Percentiles rank a stretch among this genome's conserved stretches.
phyloP scores from a whole-genome alignment of 2,329 filamentous ascomycete species.

The Fusarium nisikadoi region DNA sequence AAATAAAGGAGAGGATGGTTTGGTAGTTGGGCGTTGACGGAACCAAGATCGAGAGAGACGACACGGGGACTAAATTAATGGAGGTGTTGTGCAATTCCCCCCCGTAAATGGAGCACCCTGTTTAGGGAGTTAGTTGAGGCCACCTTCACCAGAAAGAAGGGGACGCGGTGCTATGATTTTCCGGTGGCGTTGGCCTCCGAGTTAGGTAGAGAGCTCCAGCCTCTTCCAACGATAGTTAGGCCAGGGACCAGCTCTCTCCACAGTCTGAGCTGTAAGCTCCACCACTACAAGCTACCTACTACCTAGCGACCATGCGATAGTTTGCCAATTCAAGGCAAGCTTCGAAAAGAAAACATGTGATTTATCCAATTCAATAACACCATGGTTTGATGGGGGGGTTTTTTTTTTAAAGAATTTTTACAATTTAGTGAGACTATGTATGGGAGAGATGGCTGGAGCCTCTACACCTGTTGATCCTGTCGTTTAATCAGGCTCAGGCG shows the following conservation, averaged over 20 bases:
- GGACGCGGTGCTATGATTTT: slow-evolving; percentile 49
- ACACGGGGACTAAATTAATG: slow-evolving; percentile 44
- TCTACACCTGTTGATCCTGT: slow-evolving; percentile 44
- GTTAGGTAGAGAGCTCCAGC: not conserved
- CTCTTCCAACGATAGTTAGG: not conserved
- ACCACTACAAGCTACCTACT: slow-evolving; percentile 6
- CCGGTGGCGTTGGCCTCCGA: slow-evolving; percentile 39
- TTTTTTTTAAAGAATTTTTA: slow-evolving; percentile 36
- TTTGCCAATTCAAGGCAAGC: slow-evolving; percentile 12
- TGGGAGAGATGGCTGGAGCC: slow-evolving; percentile 42
- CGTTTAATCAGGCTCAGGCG: slow-evolving; percentile 13
- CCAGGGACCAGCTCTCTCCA: slow-evolving; percentile 4
- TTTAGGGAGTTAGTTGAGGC: slow-evolving; percentile 52
- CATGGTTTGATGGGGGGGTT: not conserved
- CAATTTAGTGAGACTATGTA: slow-evolving; percentile 51
- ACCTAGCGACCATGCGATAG: slow-evolving; percentile 10
- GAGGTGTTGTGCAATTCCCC: slow-evolving; percentile 33
- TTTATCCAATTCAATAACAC: not conserved
- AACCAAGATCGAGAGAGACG: slow-evolving; percentile 37
- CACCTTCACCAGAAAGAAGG: slow-evolving; percentile 55
- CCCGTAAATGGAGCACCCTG: slow-evolving; percentile 38
- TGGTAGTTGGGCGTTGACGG: slow-evolving; percentile 34
- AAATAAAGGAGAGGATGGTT: slow-evolving; percentile 34
- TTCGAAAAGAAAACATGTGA: slow-evolving; percentile 4
- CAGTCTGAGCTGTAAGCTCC: slow-evolving; percentile 14